Base-by-base conservation (phyloP, 768 basidiomycete species). In the Porpolomopsis calyptriformis region DNA sequence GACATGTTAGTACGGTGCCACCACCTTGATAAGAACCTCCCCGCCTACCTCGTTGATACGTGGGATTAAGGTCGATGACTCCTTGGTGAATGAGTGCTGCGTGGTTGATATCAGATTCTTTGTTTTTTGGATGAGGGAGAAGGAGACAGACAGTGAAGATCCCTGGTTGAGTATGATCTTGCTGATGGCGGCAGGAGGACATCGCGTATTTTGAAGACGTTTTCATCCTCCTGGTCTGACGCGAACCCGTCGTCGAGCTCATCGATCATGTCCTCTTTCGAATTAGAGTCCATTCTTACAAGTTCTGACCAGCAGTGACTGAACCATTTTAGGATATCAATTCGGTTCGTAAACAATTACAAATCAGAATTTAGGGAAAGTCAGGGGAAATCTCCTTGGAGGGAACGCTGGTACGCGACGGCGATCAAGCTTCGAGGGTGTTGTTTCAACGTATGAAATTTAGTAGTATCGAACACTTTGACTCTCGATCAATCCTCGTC, bases 61-160 rank as follows among this genome's bases (percentile, higher is more conserved):
- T 63, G 0, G 85, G 84, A 43, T 77, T 73, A 20, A 88, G 62
- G 57, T 87, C 81, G 44, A 88, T 82, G 0, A 61, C 62, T 4
- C 82, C 82, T 27, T 81, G 73, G 56, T 85, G 82, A 47, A 86
- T 83, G 26, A 75, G 66, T 7, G 60, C 82, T 85, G 46, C 27
- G 36, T 22, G 24, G 36, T 9, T 55, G 23, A 25, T 4, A 37
- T 14, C 5, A 42, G 29, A 27, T 10, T n/a, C 19, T 24, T 19
- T 26, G 42, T 25, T 14, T 35, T 4, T 24, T 33, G 20, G 11
- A 22, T 37, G 6, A 46, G n/a, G 25, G 40, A 35, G 26, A 33
- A 8, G n/a, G 45, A 24, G 25, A 53, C 70, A 51, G 45, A 77
- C 76, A 51, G 53, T 78, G 76, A 2, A 78, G 62, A 38, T 72